phyloP scores from a whole-genome alignment of 2,329 filamentous ascomycete species.

The Trichoderma sp. region DNA sequence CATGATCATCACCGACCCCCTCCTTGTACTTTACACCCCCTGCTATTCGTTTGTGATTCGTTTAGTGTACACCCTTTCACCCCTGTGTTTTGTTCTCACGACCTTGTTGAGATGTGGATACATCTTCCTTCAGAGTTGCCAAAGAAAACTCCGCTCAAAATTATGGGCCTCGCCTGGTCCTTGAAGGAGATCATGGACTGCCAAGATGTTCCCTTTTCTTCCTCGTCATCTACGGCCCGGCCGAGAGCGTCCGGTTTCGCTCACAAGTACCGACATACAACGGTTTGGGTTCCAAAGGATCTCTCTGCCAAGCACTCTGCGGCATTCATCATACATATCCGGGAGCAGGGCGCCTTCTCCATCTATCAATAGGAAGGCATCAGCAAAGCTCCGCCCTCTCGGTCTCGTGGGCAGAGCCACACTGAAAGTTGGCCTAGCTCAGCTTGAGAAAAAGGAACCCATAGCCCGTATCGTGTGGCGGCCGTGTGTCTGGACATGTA shows the following conservation, averaged over 20 bases:
- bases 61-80: neutral
- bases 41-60: neutral
- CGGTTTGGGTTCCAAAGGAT: neutral
- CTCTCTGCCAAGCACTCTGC: neutral
- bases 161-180: slow-evolving; percentile 8
- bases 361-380: neutral
- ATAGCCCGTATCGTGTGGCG: neutral
- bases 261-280: neutral
- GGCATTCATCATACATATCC: neutral
- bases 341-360: neutral
- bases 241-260: neutral
- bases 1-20: slow-evolving; percentile 14
- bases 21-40: neutral
- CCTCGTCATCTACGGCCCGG: neutral
- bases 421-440: neutral
- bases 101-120: neutral
- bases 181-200: slow-evolving; percentile 14
- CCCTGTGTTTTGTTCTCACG: neutral
- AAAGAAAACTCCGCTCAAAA: slow-evolving; percentile 11
- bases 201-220: slow-evolving; percentile 3
- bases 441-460: neutral
- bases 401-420: slow-evolving; percentile 1
- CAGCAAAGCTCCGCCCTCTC: neutral
- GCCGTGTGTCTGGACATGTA: neutral
- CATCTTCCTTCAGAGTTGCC: neutral